Base-by-base conservation (phyloP, 2,329 filamentous ascomycete species). In the Arthrobotrys sinensis region DNA sequence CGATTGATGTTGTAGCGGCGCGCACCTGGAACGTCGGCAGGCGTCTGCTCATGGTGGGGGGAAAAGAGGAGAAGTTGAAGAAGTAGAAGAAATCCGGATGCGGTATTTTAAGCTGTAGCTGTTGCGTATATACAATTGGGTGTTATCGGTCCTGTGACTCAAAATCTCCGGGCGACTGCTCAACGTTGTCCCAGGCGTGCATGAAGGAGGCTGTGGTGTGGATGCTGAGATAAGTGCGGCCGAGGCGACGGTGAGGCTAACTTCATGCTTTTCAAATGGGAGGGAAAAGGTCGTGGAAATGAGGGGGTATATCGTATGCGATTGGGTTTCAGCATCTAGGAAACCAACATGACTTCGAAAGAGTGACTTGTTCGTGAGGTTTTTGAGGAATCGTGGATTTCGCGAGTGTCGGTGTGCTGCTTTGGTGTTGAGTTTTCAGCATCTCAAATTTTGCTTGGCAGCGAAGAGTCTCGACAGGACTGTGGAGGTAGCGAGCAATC, bases 11-110 rank as follows among this genome's bases (percentile, higher is more conserved):
- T 28, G 63, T 68, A 45, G 63, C 63, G 62, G 71, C 53, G 64
- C 71, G 71, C 32, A 76, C 71, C 19, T 52, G 64, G 34, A 76
- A 14, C 10, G 63, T 45, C 10, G 43, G 64, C 21, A 76, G 40
- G 53, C 71, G 71, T 67, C 71, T 67, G 63, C 71, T 76, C 71
- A 76, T 76, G 52, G 36, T 53, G 64, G 36, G 36, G 16, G n/a
- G 16, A 53, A 43, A 24, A 36, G 10, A 43, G 16, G 40, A 45
- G n/a, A 45, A 45, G 40, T 24, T 14, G n/a, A n/a, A 32, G 7
- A 52, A 52, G 24, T 16, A 3, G 28, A 53, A 34, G n/a, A 16
- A 53, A 14, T 6, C 2, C 19, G 19, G 16, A 34, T n/a, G 50
- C 3, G 16, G 24, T 21, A 11, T 12, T 53, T 53, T 53, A 34